Percentiles rank a stretch among this genome's conserved stretches.
Conservation (phyloP, 495 filamentous ascomycete genomes). For the Cairneyella variabilis region DNA sequence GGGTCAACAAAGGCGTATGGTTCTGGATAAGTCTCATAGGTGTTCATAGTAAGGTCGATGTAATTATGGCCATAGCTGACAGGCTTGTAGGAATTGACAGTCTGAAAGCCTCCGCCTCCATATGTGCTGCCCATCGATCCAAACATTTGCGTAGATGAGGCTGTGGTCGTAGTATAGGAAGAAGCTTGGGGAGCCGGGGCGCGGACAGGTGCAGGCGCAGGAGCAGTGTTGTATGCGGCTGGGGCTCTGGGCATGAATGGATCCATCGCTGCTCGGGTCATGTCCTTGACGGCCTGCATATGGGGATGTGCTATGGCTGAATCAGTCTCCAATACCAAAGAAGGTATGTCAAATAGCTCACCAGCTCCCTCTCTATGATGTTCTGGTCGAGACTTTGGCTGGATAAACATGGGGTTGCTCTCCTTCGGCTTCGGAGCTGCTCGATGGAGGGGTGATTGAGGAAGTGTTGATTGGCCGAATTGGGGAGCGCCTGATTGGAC, state of each 20-base stretch:
- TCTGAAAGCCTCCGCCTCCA: constrained; percentile 14
- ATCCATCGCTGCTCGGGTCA: constrained; percentile 9
- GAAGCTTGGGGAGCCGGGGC: constrained; percentile 8
- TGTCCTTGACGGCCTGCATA: constrained; percentile 22
- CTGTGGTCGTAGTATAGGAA: constrained; percentile 21
- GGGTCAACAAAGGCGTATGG: constrained; percentile 71
- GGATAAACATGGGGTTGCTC: constrained; percentile 17
- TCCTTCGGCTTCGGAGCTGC: constrained; percentile 9
- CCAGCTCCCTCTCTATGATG: constrained; percentile 19
- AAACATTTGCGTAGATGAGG: constrained; percentile 16
- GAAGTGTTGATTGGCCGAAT: constrained; percentile 23
- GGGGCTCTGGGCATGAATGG: constrained; percentile 17
- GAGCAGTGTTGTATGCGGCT: constrained; percentile 2
- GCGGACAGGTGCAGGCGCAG: background rate
- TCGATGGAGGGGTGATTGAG: constrained; percentile 23
- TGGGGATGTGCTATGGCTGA: constrained; percentile 17
- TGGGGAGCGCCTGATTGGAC: constrained; percentile 10
- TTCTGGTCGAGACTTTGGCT: constrained; percentile 22
- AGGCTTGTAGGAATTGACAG: no score
- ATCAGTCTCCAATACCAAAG: background rate
- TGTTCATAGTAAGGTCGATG: constrained; percentile 24
- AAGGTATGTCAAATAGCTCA: background rate
- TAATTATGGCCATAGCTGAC: constrained; percentile 6
- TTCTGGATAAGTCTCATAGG: constrained; percentile 33
- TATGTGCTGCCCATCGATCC: constrained; percentile 22